phyloP scores from a whole-genome alignment of 768 basidiomycete genomes.

The Lentinula edodes region DNA sequence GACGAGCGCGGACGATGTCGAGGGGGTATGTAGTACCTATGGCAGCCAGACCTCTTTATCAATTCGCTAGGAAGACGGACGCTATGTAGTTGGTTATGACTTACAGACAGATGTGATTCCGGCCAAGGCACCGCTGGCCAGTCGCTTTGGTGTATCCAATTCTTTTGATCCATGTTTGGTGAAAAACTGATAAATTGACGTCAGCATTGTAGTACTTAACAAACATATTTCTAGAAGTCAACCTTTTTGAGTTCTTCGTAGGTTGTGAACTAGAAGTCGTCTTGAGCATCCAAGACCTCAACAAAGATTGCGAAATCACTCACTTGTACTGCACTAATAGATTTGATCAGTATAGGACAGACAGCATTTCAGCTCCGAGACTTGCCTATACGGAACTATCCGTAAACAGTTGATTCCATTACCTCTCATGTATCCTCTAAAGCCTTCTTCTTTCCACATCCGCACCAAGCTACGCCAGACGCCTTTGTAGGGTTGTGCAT shows the following conservation, averaged over 20 bases:
- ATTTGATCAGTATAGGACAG: not conserved
- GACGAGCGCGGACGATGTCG: constrained; percentile 86
- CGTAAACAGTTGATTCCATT: constrained; percentile 89
- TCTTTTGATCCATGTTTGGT: constrained; percentile 60
- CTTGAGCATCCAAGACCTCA: not conserved
- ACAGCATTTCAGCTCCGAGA: constrained; percentile 6
- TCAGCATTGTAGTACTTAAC: constrained; percentile 17
- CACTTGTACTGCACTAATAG: constrained; percentile 54
- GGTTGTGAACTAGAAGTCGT: constrained; percentile 53
- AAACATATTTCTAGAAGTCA: constrained; percentile 8
- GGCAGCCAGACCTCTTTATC: not conserved
- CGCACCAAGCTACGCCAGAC: constrained; percentile 80
- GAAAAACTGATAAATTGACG: constrained; percentile 53
- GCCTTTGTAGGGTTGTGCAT: constrained; percentile 65
- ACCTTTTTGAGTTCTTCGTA: constrained; percentile 92
- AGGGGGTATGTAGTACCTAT: constrained; percentile 85
- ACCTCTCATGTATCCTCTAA: constrained; percentile 89
- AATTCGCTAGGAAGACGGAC: too few species aligned
- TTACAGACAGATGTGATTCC: constrained; percentile 92
- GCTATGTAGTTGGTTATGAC: constrained; percentile 17
- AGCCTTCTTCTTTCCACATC: constrained; percentile 94
- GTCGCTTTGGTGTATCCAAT: constrained; percentile 84
- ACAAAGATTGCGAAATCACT: not conserved
- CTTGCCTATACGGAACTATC: constrained; percentile 83
- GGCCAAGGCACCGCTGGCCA: constrained; percentile 84